phyloP scores from a whole-genome alignment of 2,329 filamentous ascomycete genomes.

The Aspergillus versicolor region DNA sequence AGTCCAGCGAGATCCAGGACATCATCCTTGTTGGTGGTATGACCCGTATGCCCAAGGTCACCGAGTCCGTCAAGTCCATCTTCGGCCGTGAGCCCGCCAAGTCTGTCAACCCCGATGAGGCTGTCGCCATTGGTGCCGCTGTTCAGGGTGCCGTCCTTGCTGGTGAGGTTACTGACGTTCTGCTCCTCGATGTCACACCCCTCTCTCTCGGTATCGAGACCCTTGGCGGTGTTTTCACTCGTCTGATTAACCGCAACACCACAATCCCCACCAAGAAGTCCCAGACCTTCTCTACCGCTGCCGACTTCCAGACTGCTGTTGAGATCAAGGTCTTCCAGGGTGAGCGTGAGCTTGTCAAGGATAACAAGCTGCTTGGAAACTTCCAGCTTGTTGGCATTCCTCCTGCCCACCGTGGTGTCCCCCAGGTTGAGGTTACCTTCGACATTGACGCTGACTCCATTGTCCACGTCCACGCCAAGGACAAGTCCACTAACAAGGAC shows the following conservation, averaged over 20 bases:
- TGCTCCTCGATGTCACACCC: constrained; percentile 93
- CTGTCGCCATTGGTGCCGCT: constrained; percentile 94
- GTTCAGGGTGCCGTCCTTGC: constrained; percentile 96
- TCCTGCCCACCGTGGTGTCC: constrained; percentile 91
- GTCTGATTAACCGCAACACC: constrained; percentile 98
- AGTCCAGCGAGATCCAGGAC: constrained; percentile 93
- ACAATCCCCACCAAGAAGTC: constrained; percentile 99
- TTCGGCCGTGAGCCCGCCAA: constrained; percentile 96
- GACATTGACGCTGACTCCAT: constrained; percentile 98
- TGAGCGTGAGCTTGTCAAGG: constrained; percentile 97
- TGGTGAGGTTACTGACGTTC: constrained; percentile 93
- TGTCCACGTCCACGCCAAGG: constrained; percentile 96
- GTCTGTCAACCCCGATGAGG: constrained; percentile 98
- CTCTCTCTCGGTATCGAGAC: constrained; percentile 98
- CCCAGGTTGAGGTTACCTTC: constrained; percentile 96
- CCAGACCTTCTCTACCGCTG: constrained; percentile 94
- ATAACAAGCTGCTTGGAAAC: constrained; percentile 99
- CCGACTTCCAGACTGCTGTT: constrained; percentile 97
- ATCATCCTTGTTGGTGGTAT: constrained; percentile 98
- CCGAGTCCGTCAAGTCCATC: constrained; percentile 92
- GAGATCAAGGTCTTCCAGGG: constrained; percentile 99
- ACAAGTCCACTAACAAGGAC: constrained; percentile 99
- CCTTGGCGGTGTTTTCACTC: constrained; percentile 94
- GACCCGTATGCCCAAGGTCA: constrained; percentile 99
- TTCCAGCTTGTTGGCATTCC: constrained; percentile 99